Evolutionary conservation across 768 basidiomycete species (phyloP), one percentile per base, ranked within the genome.

Genomic region (Amanita inopinata): DNA sequence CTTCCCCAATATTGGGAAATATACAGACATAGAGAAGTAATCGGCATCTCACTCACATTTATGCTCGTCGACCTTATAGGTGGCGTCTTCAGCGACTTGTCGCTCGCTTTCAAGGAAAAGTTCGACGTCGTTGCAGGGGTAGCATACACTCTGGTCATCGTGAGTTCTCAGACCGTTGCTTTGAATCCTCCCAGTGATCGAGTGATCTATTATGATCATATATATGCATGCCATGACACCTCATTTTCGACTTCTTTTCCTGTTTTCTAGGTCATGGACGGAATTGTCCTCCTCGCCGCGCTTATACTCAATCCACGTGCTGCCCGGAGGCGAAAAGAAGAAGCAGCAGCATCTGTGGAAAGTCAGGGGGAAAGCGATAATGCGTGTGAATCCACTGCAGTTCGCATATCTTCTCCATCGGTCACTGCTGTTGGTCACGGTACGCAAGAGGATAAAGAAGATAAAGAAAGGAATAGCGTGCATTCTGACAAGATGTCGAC

Each of bases 1-100:
- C 51, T 67, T 24, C 65, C 87, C 0, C 86, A 90, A 56, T 89
- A 81, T 52, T 76, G 70, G 56, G 83, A 88, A 54, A 88, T 90
- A 33, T 81, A 71, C 60, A 71, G 73, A 47, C 65, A 69, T 51
- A 66, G 65, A 48, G 71, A 78, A 49, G 79, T 83, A 28, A 53
- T 74, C 17, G 86, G 87, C 5, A 76, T 91, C 39, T 83, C 80
- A 0, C 61, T 83, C 33, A 32, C 65, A 5, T 88, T 89, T 62
- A 78, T 89, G 63, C 49, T 60, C 6, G 66, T 89, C 38, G 87
- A 91, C 53, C 66, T 79, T 41, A 54, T 76, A 6, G 87, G 85
- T 22, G 81, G 75, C 4, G 58, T 88, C 2, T 86, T 86, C 61
- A 80, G 74, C 42, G 67, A 74, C 47, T 62, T 85, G 5, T 82